These are phyloP conservation scores for Cladosporium sp. DNA, from an alignment of 2,329 filamentous ascomycete species.

Conservation along the genomic window DNA sequence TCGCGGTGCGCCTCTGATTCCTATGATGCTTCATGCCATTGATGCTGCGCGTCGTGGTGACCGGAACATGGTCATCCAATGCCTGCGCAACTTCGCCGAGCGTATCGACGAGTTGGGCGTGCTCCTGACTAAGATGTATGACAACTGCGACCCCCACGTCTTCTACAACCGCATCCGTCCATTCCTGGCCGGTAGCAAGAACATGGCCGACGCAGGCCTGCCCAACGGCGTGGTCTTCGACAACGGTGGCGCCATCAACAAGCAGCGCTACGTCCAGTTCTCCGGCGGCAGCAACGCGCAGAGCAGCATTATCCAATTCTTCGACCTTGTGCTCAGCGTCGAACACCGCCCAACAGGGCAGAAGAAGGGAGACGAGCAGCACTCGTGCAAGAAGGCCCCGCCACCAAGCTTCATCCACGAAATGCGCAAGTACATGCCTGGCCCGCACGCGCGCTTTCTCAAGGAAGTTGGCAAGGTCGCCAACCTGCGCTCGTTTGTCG, in stretches of 20 bases:
- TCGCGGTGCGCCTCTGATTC: constrained; percentile 76
- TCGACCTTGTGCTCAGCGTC: constrained; percentile 84
- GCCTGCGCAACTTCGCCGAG: constrained; percentile 77
- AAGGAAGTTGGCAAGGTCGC: constrained; percentile 70
- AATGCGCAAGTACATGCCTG: constrained; percentile 97
- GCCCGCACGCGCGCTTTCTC: constrained; percentile 82
- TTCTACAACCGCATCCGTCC: constrained; percentile 97
- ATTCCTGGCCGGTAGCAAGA: constrained; percentile 92
- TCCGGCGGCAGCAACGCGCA: constrained; percentile 95
- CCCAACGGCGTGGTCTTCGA: constrained; percentile 85
- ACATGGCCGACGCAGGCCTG: constrained; percentile 90
- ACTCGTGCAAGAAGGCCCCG: constrained; percentile 39
- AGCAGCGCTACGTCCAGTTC: constrained; percentile 67
- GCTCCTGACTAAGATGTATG: constrained; percentile 83
- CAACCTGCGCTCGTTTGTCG: constrained; percentile 82
- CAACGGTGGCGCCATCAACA: constrained; percentile 49
- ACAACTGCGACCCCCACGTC: constrained; percentile 86
- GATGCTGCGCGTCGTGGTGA: constrained; percentile 68
- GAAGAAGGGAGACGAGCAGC: constrained; percentile 39
- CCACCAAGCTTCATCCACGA: constrained; percentile 82
- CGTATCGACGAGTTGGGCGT: constrained; percentile 75
- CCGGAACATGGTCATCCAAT: constrained; percentile 63
- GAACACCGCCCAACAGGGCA: constrained; percentile 86
- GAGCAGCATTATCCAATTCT: constrained; percentile 94
- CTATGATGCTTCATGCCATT: constrained; percentile 84